Base-by-base conservation (phyloP, 1,284 basidiomycete species). In the Melampsora larici-populina region DNA sequence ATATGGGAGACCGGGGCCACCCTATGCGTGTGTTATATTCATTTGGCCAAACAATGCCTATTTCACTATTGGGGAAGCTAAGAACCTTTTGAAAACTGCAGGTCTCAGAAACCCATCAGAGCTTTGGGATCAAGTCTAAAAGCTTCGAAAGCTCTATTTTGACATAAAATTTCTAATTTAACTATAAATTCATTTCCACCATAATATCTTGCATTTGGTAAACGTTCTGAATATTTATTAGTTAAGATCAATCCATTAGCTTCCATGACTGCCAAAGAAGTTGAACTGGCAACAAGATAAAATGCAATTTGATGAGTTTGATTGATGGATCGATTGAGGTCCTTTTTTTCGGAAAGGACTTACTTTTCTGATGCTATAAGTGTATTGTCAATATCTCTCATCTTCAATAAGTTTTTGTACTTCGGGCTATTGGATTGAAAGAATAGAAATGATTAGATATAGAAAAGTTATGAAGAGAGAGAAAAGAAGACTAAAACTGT, bases 141-240 rank as follows among this genome's bases (percentile, higher is more conserved):
- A 11, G 97, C 95, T 86, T 92, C 87, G 81, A 99, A 89, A 48
- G 97, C 97, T 83, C 97, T 93, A 86, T 95, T 90, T 85, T 93
- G 93, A 87, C 93, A 95, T 79, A 99, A 90, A 80, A 89, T 86
- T 87, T 99, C 97, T 82, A 99, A 91, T 85, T 96, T 91, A 84
- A 99, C 97, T 82, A 98, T 93, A 87, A 92, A 92, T 82, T 86
- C 93, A 86, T 96, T 95, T 81, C 95, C 96, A 83, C 95, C 96
- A 84, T 98, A 98, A 88, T 99, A 99, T 80, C 97, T 91, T 73
- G 94, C 94, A 79, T 90, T 90, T 67, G 97, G 85, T 51, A 86
- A 84, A 82, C 85, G 85, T 82, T 86, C 85, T 9, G 85, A 85
- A 81, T 83, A 83, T 72, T 81, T 82, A 79, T 79, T 79, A 70